Evolutionary conservation across 2,329 filamentous ascomycete species (phyloP).

Genomic region (Stagonosporopsis tanaceti): DNA sequence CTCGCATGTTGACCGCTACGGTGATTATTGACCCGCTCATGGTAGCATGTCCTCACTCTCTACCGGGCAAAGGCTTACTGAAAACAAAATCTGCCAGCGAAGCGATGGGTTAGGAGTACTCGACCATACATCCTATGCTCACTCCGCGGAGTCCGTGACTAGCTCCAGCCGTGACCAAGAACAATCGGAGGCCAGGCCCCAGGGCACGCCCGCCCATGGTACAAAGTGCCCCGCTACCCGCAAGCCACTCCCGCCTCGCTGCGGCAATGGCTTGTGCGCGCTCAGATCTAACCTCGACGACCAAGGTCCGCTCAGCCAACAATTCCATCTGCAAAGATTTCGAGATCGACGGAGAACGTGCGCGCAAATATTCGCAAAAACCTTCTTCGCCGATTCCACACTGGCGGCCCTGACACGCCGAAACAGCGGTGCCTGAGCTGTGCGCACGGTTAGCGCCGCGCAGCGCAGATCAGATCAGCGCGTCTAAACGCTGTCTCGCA

Average conservation of each 20-base stretch:
- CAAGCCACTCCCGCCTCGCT: slow-evolving; percentile 11
- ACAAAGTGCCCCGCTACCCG: slow-evolving; percentile 6
- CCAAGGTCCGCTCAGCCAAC: not conserved
- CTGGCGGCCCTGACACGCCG: not conserved
- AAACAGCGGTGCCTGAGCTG: slow-evolving; percentile 5
- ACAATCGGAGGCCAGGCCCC: not conserved
- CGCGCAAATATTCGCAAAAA: not conserved
- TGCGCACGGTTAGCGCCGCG: not conserved
- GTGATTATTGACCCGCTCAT: not conserved
- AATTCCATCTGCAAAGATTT: not conserved
- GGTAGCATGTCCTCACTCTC: not conserved
- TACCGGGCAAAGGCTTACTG: not conserved
- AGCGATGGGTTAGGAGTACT: not conserved
- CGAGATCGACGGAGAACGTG: not conserved
- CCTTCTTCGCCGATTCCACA: not conserved
- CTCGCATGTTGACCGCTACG: too few species aligned
- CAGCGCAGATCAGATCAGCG: slow-evolving; percentile 9
- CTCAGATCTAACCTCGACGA: not conserved
- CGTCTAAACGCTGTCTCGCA: slow-evolving; percentile 5
- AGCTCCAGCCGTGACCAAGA: not conserved
- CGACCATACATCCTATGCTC: not conserved
- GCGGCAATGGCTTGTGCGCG: slow-evolving; percentile 4
- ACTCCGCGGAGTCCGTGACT: slow-evolving; percentile 2
- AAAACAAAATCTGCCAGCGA: not conserved
- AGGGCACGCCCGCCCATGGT: slow-evolving; percentile 8